Evolutionary conservation across 352 stramenopile genomes (phyloP).

Genomic region (Pythium rhizo-oryzae): DNA sequence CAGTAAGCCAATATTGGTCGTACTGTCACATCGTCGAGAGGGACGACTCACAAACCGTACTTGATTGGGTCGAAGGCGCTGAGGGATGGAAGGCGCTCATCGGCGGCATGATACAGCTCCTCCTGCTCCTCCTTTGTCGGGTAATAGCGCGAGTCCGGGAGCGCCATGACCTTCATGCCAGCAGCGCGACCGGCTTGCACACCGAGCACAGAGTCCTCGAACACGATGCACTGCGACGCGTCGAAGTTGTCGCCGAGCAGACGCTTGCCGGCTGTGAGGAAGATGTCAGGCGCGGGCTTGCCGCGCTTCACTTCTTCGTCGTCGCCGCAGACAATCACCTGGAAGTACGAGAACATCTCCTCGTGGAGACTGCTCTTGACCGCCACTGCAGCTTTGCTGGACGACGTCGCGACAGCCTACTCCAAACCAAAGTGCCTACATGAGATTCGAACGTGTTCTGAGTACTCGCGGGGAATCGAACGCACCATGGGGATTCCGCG

Average conservation of each 20-base stretch:
- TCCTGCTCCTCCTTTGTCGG: conserved; percentile 42
- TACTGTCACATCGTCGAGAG: too few relatives aligned
- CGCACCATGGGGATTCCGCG: conserved; percentile 51
- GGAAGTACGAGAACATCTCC: conserved; percentile 78
- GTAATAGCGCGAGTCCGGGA: conserved; percentile 75
- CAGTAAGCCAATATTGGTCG: too few relatives aligned
- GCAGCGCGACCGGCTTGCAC: conserved; percentile 67
- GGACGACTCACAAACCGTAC: conserved; percentile 29
- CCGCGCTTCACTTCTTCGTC: conserved; percentile 64
- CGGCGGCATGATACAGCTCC: conserved; percentile 54
- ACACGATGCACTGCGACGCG: conserved; percentile 60
- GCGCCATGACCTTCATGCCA: conserved; percentile 71
- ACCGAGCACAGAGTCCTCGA: conserved; percentile 80
- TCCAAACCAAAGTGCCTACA: neutral
- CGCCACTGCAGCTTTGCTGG: conserved; percentile 60
- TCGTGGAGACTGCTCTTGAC: conserved; percentile 66
- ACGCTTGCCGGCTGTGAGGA: conserved; percentile 60
- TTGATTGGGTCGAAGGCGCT: conserved; percentile 49
- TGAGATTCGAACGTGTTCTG: conserved; percentile 12
- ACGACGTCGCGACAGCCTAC: conserved; percentile 71
- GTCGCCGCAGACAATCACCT: conserved; percentile 77
- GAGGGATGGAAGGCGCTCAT: conserved; percentile 67
- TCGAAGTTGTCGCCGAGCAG: conserved; percentile 48
- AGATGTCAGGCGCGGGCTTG: conserved; percentile 85
- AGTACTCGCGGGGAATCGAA: neutral